Evolutionary conservation across 2,329 filamentous ascomycete species (phyloP).

Genomic region (Rhynchosporium secalis): DNA sequence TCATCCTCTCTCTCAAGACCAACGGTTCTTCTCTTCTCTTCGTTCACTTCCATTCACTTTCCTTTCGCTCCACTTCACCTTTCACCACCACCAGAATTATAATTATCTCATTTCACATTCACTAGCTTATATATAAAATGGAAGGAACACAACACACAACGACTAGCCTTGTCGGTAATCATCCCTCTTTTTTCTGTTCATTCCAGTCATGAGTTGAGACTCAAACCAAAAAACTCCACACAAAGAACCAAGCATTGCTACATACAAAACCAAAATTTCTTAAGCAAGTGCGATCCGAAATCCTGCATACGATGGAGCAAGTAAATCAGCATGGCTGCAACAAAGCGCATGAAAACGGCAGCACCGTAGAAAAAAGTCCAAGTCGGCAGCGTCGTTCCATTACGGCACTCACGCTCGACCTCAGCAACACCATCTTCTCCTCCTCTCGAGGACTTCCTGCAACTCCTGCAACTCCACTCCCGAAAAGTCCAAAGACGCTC

Average conservation of each 20-base stretch:
- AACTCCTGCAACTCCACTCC: neutral
- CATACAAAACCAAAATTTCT: too few relatives aligned
- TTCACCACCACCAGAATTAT: neutral
- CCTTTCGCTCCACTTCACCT: too few relatives aligned
- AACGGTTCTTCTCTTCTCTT: neutral
- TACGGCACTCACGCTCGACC: neutral
- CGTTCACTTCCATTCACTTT: neutral
- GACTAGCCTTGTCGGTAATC: conserved; percentile 35
- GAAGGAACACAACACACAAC: conserved; percentile 35
- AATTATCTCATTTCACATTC: conserved; percentile 14
- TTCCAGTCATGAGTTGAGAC: too few relatives aligned
- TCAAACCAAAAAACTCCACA: too few relatives aligned
- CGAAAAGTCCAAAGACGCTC: neutral
- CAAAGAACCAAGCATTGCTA: neutral
- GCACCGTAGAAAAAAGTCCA: neutral
- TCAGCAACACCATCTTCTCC: neutral
- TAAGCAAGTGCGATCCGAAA: too few relatives aligned
- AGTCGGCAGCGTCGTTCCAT: too few relatives aligned
- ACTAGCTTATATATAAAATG: conserved; percentile 25
- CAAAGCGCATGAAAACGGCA: neutral
- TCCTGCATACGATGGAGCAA: neutral
- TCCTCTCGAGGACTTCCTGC: neutral
- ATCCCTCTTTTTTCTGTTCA: conserved; percentile 8
- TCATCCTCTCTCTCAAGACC: neutral
- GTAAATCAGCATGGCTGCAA: neutral